Evolutionary conservation across 805 yeast genomes (phyloP).

Genomic region (Wickerhamomyces bisporus): DNA sequence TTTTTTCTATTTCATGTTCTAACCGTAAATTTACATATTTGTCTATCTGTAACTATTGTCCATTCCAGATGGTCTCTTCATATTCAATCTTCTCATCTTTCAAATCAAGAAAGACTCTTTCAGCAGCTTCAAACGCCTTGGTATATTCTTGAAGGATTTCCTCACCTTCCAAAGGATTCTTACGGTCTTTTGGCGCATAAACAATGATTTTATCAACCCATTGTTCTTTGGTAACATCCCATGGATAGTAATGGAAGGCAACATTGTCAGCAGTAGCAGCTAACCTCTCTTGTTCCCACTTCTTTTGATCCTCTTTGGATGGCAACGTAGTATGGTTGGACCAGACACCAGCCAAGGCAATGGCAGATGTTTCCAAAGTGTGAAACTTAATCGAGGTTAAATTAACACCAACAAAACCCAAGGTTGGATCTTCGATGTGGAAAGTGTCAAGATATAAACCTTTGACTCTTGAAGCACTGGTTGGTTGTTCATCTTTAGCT

Average conservation of each 20-base stretch:
- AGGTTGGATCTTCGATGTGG: conserved; percentile 38
- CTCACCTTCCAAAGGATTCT: conserved; percentile 25
- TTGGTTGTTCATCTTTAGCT: conserved; percentile 7
- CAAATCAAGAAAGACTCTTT: conserved; percentile 8
- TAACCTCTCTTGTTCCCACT: conserved; percentile 28
- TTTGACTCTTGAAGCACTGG: conserved; percentile 26
- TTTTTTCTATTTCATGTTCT: too few species aligned
- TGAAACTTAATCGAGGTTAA: conserved; percentile 41
- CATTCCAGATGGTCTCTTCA: conserved; percentile 1
- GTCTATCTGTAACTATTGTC: too few species aligned
- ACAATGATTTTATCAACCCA: conserved; percentile 23
- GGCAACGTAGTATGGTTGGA: conserved; percentile 39
- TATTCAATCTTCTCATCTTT: conserved; percentile 5
- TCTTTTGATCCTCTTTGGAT: conserved; percentile 30
- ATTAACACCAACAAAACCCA: conserved; percentile 35
- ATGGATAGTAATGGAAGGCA: conserved; percentile 30
- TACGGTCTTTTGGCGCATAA: conserved; percentile 25
- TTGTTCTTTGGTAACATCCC: conserved; percentile 20
- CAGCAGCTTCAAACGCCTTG: conserved; percentile 6
- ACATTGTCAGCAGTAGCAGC: conserved; percentile 18
- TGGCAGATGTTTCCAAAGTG: conserved; percentile 42
- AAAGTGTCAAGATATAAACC: conserved; percentile 42
- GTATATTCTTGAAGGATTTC: conserved; percentile 4
- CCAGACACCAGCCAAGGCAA: conserved; percentile 52
- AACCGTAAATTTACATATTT: too few species aligned